phyloP scores from a whole-genome alignment of 106 monocot species.

The Phalaenopsis equestris region DNA sequence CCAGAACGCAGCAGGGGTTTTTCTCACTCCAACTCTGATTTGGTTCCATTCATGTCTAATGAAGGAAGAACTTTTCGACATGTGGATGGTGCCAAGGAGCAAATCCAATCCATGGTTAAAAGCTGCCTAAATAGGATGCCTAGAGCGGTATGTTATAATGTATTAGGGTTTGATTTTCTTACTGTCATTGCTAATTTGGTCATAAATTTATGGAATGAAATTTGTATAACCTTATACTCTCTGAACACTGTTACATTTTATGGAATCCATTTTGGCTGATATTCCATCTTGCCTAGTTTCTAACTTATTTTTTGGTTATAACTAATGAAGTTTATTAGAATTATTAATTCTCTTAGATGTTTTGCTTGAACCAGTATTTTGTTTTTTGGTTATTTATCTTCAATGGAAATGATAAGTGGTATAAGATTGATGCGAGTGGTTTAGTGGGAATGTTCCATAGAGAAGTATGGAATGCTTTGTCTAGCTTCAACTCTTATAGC shows the following conservation, averaged over 20 bases:
- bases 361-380: neutral
- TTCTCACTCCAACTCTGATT: conserved; percentile 10
- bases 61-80: conserved; percentile 28
- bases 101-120: conserved; percentile 43
- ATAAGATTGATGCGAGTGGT: neutral
- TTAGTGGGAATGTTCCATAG: neutral
- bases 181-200: neutral
- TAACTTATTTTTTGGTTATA: neutral
- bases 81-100: conserved; percentile 48
- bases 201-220: neutral
- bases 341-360: neutral
- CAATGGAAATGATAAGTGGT: neutral
- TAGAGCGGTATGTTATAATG: conserved; percentile 16
- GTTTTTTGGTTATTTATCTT: neutral
- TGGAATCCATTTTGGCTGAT: neutral
- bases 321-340: too few species aligned
- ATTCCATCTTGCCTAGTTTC: neutral
- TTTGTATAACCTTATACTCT: neutral
- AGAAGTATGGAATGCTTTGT: neutral
- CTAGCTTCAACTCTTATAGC: neutral
- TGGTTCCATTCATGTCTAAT: conserved; percentile 13
- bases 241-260: neutral
- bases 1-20: conserved; percentile 14
- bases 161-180: neutral
- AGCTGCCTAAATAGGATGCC: conserved; percentile 23